phyloP scores from a whole-genome alignment of 352 stramenopile genomes.

The Thalassiosira livingstoniorum region DNA sequence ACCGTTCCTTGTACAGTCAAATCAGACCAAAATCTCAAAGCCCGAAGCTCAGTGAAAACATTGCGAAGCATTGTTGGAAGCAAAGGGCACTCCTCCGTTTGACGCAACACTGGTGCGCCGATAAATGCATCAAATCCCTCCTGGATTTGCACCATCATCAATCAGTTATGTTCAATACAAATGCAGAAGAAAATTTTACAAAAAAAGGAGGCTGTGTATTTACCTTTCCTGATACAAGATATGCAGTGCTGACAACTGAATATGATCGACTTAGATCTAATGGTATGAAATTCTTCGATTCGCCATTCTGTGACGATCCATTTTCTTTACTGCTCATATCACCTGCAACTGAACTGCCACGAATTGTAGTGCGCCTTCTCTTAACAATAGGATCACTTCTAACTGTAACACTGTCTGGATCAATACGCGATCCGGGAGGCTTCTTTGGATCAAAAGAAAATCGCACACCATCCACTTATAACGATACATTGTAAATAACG shows the following conservation, averaged over 20 bases:
- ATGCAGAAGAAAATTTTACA: too few species aligned
- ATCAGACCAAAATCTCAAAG: constrained; percentile 33
- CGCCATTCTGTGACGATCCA: not conserved
- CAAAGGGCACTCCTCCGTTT: constrained; percentile 61
- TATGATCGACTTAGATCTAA: constrained; percentile 47
- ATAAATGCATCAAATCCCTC: constrained; percentile 71
- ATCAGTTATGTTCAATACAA: too few species aligned
- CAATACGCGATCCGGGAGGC: constrained; percentile 41
- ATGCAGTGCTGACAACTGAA: constrained; percentile 64
- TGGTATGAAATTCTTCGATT: constrained; percentile 12
- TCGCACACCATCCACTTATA: constrained; percentile 63
- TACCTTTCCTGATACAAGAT: constrained; percentile 63
- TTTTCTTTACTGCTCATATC: not conserved
- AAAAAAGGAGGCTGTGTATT: too few species aligned
- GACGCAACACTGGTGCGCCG: constrained; percentile 48
- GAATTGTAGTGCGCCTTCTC: constrained; percentile 2
- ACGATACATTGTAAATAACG: not conserved
- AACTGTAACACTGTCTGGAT: constrained; percentile 41
- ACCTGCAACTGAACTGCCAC: not conserved
- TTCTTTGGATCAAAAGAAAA: constrained; percentile 70
- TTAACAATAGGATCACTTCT: constrained; percentile 4
- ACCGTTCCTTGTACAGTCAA: constrained; percentile 23
- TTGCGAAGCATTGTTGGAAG: constrained; percentile 69
- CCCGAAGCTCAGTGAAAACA: constrained; percentile 54
- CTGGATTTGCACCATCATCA: constrained; percentile 33